Percentiles rank a stretch among this genome's conserved stretches.
These are phyloP conservation scores for Yarrowia sp. DNA, from an alignment of 805 yeast genomes.

Conservation along the genomic window DNA sequence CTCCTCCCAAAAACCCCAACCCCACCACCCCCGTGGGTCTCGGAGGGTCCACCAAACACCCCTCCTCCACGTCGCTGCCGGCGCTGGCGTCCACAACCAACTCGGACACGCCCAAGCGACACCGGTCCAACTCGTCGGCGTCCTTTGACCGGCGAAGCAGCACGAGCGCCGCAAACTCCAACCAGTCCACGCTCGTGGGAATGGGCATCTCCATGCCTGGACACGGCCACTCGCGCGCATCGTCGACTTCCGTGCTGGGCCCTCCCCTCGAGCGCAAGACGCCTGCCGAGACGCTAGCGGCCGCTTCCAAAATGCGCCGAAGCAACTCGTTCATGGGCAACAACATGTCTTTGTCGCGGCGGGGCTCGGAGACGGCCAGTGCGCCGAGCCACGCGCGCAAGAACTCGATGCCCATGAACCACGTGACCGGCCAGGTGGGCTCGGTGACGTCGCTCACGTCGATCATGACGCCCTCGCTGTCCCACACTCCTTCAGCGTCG, in stretches of 20 bases:
- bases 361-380: constrained; percentile 35
- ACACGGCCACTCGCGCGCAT: constrained; percentile 16
- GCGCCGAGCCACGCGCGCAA: constrained; percentile 30
- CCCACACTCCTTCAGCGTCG: constrained; percentile 23
- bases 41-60: constrained; percentile 21
- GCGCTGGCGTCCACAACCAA: constrained; percentile 31
- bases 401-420: constrained; percentile 37
- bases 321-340: constrained; percentile 35
- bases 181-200: constrained; percentile 16
- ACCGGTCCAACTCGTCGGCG: constrained; percentile 37
- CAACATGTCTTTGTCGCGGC: constrained; percentile 35
- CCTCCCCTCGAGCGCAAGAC: constrained; percentile 39
- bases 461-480: constrained; percentile 32
- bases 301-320: constrained; percentile 34
- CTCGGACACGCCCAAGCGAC: constrained; percentile 34
- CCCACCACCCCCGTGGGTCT: constrained; percentile 19
- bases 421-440: constrained; percentile 37
- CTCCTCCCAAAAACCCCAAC: background rate
- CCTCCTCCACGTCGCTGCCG: constrained; percentile 31
- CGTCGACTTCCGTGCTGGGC: constrained; percentile 25
- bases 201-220: constrained; percentile 35
- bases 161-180: background rate
- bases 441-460: constrained; percentile 31
- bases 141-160: constrained; percentile 19
- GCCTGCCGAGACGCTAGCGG: constrained; percentile 38